Base-by-base conservation (phyloP, 371 early-diverging fungal species). In the Circinella umbellata region DNA sequence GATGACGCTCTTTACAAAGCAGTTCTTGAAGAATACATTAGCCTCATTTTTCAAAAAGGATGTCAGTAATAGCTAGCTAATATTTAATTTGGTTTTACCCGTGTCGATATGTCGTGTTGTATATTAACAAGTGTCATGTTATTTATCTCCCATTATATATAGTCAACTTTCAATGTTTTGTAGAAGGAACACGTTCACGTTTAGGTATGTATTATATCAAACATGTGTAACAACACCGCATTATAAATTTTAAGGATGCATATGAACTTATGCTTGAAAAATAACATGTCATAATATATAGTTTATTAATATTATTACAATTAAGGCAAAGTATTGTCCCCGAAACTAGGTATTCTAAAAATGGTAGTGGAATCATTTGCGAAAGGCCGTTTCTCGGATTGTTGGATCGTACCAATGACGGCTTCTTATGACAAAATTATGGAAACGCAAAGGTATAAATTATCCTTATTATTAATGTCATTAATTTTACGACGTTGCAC, bases 371-470 rank as follows among this genome's bases (percentile, higher is more conserved):
- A 94, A 46, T 88, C 91, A 4, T 78, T 94, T 35, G 73, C 91
- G 9, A 76, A 81, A 8, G 85, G 88, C n/a, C 80, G 87, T 2
- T 86, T 89, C n/a, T 74, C 84, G 20, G 95, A 95, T 68, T 88
- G 86, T 65, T 83, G 91, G 51, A 81, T 95, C 62, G 94, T 94
- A 1, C 96, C 96, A 7, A 91, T 95, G 71, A 88, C 89, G 13
- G 89, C 94, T 64, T 93, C 92, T 35, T 95, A 95, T 75, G 96
- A 95, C 73, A 92, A 93, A 64, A 90, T 93, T 13, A 93, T 95
- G 64, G 96, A 95, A 69, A 94, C 95, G 0, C 90, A 88, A 65
- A 88, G 89, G 38, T 92, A 92, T 65, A 86, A 87, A 53, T 9
- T 27, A 46, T n/a, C 13, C 27, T 60, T 34, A 27, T 37, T 17